Evolutionary conservation across 129 eudicot genomes (phyloP).

Genomic region (Centrapalus pauciflorus): DNA sequence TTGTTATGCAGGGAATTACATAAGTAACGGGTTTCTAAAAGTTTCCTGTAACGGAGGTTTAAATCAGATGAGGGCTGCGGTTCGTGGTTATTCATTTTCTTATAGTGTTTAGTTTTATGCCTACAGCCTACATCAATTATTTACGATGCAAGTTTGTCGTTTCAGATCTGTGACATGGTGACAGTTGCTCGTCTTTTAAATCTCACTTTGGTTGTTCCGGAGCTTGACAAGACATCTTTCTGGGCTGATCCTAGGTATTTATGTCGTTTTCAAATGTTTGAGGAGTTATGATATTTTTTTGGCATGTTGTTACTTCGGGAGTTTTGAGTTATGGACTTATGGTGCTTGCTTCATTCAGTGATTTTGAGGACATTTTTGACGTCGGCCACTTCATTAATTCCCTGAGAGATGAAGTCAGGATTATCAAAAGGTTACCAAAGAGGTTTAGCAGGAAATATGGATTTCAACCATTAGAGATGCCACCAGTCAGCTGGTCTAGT

Average conservation of each 20-base stretch:
- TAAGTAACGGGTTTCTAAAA: constrained; percentile 83
- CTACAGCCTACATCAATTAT: constrained; percentile 15
- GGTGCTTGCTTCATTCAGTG: constrained; percentile 70
- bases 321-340: not conserved
- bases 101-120: not conserved
- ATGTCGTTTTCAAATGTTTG: not conserved
- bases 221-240: constrained; percentile 94
- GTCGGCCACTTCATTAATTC: constrained; percentile 85
- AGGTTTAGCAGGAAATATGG: constrained; percentile 66
- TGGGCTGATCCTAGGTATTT: constrained; percentile 95
- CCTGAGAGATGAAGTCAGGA: constrained; percentile 84
- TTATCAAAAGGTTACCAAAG: constrained; percentile 82
- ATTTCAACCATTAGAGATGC: constrained; percentile 67
- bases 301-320: not conserved
- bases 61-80: constrained; percentile 99
- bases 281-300: not conserved
- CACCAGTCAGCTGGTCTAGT: constrained; percentile 97
- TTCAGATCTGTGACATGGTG: constrained; percentile 99
- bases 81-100: constrained; percentile 34
- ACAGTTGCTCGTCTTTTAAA: constrained; percentile 86
- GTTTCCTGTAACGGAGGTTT: constrained; percentile 96
- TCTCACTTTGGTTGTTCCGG: constrained; percentile 94
- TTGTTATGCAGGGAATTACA: constrained; percentile 72
- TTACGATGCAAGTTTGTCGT: constrained; percentile 2
- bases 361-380: constrained; percentile 90